Evolutionary conservation across 768 basidiomycete species (phyloP), one percentile per base, ranked within the genome.

Genomic region (Pleurotus citrinopileatus): DNA sequence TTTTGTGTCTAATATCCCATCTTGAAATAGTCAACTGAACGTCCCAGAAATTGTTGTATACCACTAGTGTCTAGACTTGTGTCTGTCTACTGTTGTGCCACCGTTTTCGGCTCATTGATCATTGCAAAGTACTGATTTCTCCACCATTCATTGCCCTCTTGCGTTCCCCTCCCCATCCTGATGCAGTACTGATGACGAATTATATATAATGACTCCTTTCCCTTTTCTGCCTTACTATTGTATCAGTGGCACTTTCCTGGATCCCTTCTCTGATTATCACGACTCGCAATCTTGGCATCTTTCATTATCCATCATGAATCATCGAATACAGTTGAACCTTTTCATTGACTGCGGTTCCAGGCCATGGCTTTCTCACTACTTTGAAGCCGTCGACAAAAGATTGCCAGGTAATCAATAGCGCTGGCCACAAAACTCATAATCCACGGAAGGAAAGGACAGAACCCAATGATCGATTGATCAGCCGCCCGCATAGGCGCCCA

Each of bases 11-110:
- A 15, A 27, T 19, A 17, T 10, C 23, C 45, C 27, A n/a, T 28
- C 26, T 47, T 28, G 26, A 29, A 47, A 47, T 28, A 32, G 25
- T 32, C 22, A 15, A 15, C 26, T 47, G n/a, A 17, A 47, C 45
- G 23, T 47, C 45, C 19, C 5, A 44, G 29, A 23, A 47, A 47
- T 28, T 47, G 45, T 47, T 47, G 45, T 47, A 47, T 47, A 47
- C n/a, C 45, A n/a, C n/a, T n/a, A 47, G 32, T 40, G 28, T 47
- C 45, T 47, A 27, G 38, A 13, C 38, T 40, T 7, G 15, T n/a
- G 17, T 19, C 12, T 40, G 38, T 34, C 32, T 10, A 34, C 38
- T 40, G 38, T 19, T 40, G 38, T 40, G 38, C 38, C 19, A 13
- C 17, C 38, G 15, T 19, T 15, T 19, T 40, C 19, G 38, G 17